phyloP scores from a whole-genome alignment of 805 yeast species.

The Deakozyma indianensis region DNA sequence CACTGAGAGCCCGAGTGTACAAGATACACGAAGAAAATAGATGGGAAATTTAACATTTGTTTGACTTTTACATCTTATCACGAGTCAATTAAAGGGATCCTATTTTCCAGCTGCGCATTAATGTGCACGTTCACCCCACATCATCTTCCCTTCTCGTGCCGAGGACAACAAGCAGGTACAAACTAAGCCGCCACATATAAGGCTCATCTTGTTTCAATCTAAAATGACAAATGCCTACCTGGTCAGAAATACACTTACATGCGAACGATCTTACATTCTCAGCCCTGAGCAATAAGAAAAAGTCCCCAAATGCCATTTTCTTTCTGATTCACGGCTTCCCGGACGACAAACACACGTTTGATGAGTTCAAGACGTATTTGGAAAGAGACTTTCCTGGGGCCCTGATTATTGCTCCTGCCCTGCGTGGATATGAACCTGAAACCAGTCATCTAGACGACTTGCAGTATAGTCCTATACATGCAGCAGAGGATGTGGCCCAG shows the following conservation, averaged over 20 bases:
- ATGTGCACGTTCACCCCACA: too few species aligned
- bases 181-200: too few species aligned
- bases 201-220: too few species aligned
- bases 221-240: too few species aligned
- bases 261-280: conserved; percentile 4
- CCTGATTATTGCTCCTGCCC: conserved; percentile 13
- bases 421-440: conserved; percentile 16
- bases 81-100: too few species aligned
- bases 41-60: too few species aligned
- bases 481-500: conserved; percentile 10
- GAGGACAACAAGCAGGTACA: too few species aligned
- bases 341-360: conserved; percentile 12
- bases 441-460: conserved; percentile 6
- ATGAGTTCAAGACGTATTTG: conserved; percentile 7
- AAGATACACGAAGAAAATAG: too few species aligned
- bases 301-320: conserved; percentile 1
- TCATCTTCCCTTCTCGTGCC: too few species aligned
- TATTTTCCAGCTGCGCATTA: too few species aligned
- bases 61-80: too few species aligned
- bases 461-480: conserved; percentile 6
- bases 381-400: conserved; percentile 7
- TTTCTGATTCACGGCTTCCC: conserved; percentile 18
- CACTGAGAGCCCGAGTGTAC: too few species aligned
- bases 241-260: conserved; percentile 1
- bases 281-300: neutral